phyloP scores from a whole-genome alignment of 192 early-diverging fungal genomes.

The Geranomyces michiganensis region DNA sequence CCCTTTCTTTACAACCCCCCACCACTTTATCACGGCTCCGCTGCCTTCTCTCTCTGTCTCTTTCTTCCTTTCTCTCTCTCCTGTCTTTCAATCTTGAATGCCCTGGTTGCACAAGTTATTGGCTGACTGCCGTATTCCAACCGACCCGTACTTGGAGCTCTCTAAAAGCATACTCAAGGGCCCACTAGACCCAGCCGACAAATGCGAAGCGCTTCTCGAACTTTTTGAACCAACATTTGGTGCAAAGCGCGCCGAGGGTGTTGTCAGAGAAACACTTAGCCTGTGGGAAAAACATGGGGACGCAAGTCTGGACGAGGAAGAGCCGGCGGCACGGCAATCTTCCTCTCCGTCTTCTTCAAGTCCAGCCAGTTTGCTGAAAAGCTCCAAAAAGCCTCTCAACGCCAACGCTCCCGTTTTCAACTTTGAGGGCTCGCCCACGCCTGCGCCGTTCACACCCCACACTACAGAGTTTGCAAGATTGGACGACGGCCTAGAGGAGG shows the following conservation, averaged over 20 bases:
- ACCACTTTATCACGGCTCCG: too few species aligned
- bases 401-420: background rate
- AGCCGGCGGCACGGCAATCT: background rate
- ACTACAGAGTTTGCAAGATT: background rate
- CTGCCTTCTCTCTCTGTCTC: too few species aligned
- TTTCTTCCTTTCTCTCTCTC: too few species aligned
- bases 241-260: constrained; percentile 5
- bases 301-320: constrained; percentile 13
- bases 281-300: background rate
- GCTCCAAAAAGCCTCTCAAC: background rate
- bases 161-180: background rate
- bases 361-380: background rate
- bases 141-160: constrained; percentile 3
- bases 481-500: too few species aligned
- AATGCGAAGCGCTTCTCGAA: constrained; percentile 24
- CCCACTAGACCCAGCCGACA: background rate
- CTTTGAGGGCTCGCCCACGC: background rate
- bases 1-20: too few species aligned
- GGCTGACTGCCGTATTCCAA: background rate
- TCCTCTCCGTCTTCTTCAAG: too few species aligned
- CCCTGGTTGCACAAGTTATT: constrained; percentile 13
- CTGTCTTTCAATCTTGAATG: too few species aligned
- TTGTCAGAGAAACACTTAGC: constrained; percentile 10
- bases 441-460: background rate
- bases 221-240: background rate